phyloP scores from a whole-genome alignment of 179 eudicot genomes.

The Beta macrorhiza region DNA sequence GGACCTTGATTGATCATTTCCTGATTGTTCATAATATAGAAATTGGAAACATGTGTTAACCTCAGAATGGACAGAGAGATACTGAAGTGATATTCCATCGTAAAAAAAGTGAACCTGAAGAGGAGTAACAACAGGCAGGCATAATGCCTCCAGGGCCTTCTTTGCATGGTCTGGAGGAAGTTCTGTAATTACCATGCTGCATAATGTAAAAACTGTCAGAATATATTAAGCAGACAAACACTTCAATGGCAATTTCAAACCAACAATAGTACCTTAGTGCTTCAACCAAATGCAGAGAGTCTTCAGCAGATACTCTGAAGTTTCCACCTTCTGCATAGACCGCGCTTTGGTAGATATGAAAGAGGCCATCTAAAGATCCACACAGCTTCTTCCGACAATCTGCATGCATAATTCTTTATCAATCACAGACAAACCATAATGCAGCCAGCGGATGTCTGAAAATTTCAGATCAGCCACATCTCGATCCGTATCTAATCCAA shows the following conservation, averaged over 20 bases:
- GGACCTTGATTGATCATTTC: slow-evolving; percentile 94
- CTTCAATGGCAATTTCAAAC: not conserved
- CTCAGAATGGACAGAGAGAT: slow-evolving; percentile 15
- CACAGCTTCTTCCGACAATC: slow-evolving; percentile 92
- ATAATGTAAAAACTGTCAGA: slow-evolving; percentile 28
- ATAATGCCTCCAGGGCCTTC: slow-evolving; percentile 84
- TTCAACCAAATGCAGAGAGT: slow-evolving; percentile 92
- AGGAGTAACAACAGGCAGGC: slow-evolving; percentile 85
- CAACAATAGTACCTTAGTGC: slow-evolving; percentile 68
- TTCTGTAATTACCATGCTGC: slow-evolving; percentile 92
- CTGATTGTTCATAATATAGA: slow-evolving; percentile 39
- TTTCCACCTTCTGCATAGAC: slow-evolving; percentile 76
- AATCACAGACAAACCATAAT: not conserved
- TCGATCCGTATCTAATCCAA: too few relatives aligned
- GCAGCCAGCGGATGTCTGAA: not conserved
- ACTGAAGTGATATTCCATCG: not conserved
- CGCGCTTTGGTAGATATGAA: slow-evolving; percentile 88
- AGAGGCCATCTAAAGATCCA: slow-evolving; percentile 92
- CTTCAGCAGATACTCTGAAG: slow-evolving; percentile 91
- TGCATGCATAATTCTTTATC: slow-evolving; percentile 34
- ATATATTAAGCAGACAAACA: slow-evolving; percentile 1
- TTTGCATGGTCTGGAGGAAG: slow-evolving; percentile 98
- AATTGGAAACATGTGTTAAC: not conserved
- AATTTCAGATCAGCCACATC: too few relatives aligned
- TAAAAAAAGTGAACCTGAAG: slow-evolving; percentile 59